These are phyloP conservation scores for Trichoderma citrinoviride DNA, from an alignment of 2,329 filamentous ascomycete genomes.

Conservation along the genomic window DNA sequence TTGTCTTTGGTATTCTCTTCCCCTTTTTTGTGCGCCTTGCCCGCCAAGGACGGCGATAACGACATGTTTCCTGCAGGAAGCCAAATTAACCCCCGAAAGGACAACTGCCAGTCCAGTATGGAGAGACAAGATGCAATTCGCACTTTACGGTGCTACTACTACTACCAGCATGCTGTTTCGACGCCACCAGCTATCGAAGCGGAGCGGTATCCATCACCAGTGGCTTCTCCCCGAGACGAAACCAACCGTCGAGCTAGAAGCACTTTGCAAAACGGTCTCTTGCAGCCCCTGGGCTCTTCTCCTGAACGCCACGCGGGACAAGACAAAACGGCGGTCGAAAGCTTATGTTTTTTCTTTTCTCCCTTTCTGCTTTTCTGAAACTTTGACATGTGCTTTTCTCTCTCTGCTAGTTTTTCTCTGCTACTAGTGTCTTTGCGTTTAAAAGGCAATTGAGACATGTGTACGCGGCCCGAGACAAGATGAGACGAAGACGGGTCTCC, in stretches of 20 bases:
- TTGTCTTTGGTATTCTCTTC: neutral
- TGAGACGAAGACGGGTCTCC: too few species aligned
- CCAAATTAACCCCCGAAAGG: neutral
- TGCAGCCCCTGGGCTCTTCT: neutral
- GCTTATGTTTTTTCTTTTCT: neutral
- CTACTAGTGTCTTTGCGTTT: too few species aligned
- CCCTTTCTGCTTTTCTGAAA: neutral
- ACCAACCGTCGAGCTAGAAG: conserved; percentile 1
- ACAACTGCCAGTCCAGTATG: neutral
- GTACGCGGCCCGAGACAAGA: too few species aligned
- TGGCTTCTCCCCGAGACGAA: neutral
- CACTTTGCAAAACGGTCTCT: neutral
- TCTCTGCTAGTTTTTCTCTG: neutral
- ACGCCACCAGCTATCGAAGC: neutral
- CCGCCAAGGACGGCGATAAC: neutral
- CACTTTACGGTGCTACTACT: neutral
- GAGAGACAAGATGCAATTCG: too few species aligned
- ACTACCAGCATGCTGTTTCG: too few species aligned
- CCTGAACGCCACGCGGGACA: conserved; percentile 7
- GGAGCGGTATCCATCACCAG: conserved; percentile 1
- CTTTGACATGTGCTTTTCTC: neutral
- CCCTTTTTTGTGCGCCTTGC: neutral
- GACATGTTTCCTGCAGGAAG: neutral
- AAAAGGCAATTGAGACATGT: too few species aligned
- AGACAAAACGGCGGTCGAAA: conserved; percentile 6